Evolutionary conservation across 768 basidiomycete genomes (phyloP), one percentile per base, ranked within the genome.

Genomic region (Kwoniella sp.): DNA sequence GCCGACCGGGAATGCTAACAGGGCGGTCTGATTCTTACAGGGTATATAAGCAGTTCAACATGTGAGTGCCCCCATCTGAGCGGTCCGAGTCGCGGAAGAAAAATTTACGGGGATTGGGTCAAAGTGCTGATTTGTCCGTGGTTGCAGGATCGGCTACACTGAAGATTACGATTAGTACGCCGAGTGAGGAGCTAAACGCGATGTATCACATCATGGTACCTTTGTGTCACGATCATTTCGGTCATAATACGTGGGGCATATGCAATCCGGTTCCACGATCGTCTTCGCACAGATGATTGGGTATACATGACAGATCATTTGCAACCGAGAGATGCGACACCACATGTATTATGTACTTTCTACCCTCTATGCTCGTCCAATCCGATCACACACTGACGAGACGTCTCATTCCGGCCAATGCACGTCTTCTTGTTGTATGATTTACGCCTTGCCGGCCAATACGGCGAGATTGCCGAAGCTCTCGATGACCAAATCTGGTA

Each of bases 401-500:
- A 47, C 55, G n/a, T 41, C 2, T 22, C 30, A 62, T n/a, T 30
- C 37, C 13, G 5, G 34, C 7, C 9, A 23, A n/a, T 22, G n/a
- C n/a, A n/a, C n/a, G n/a, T n/a, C 59, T 54, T 68, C 59, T 52
- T 58, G 30, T 58, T 58, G n/a, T 52, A 69, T 55, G 55, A 17
- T 57, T 60, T 57, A 65, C 26, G 28, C 63, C 47, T 63, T 55
- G 28, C 74, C 55, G 0, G 75, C 81, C 22, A 84, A 61, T 0
- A 76, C 73, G 0, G 77, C 67, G 4, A 98, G 83, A 81, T 97
- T 92, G 34, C 90, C 93, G 68, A 99, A 85, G 8, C 90, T 89
- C 54, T 85, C 72, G 7, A 90, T 89, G 70, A 95, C 86, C 78
- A 87, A 96, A 82, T 90, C 86, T 15, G 95, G 95, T 9, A 91